Evolutionary conservation across 345 rosid species (phyloP).

Genomic region (Raphanus raphanistrum): DNA sequence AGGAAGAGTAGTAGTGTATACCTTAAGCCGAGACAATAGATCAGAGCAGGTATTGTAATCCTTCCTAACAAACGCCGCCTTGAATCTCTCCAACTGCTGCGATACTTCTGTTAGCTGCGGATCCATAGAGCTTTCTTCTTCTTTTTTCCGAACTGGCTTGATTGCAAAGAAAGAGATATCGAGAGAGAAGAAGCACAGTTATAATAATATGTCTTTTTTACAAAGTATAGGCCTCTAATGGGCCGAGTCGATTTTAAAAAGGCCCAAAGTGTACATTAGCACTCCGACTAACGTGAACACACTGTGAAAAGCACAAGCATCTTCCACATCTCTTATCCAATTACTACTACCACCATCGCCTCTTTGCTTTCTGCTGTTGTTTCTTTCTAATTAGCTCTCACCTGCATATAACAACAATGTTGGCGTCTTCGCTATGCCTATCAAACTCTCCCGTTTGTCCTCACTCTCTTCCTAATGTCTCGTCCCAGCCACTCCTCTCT

Average conservation of each 20-base stretch:
- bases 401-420: slow-evolving; percentile 43
- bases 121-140: slow-evolving; percentile 57
- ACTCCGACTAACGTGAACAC: slow-evolving; percentile 23
- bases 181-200: neutral
- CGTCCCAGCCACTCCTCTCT: slow-evolving; percentile 45
- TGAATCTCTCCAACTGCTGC: slow-evolving; percentile 83
- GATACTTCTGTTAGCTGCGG: slow-evolving; percentile 76
- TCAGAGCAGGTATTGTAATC: slow-evolving; percentile 55
- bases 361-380: slow-evolving; percentile 9
- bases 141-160: slow-evolving; percentile 38
- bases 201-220: neutral
- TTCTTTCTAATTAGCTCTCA: slow-evolving; percentile 15
- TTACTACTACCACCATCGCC: neutral
- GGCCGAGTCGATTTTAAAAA: neutral
- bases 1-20: slow-evolving; percentile 16
- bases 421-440: slow-evolving; percentile 47
- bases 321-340: slow-evolving; percentile 41
- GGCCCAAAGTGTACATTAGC: slow-evolving; percentile 25
- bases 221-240: slow-evolving; percentile 18
- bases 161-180: slow-evolving; percentile 37
- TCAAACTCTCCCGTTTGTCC: slow-evolving; percentile 42
- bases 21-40: slow-evolving; percentile 88
- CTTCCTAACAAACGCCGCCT: slow-evolving; percentile 72
- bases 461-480: slow-evolving; percentile 35
- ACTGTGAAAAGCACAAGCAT: neutral